These are phyloP conservation scores for Paragyromitra xinjiangensis DNA, from an alignment of 495 filamentous ascomycete species.

Conservation along the genomic window DNA sequence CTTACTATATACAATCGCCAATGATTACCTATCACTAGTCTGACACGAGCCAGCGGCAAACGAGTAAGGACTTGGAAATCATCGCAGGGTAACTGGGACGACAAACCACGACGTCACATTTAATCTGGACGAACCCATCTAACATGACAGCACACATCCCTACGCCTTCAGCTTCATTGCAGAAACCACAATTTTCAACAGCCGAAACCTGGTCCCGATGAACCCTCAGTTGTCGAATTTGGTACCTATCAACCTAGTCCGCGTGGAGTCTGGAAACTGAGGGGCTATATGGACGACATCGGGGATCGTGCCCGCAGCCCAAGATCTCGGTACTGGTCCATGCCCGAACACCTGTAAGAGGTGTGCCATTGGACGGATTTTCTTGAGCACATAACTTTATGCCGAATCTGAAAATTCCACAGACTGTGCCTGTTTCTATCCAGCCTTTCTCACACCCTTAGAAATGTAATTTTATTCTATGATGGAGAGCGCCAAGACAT, in stretches of 20 bases:
- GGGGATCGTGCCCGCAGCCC: constrained; percentile 48
- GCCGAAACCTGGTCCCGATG: constrained; percentile 23
- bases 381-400: constrained; percentile 47
- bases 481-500: constrained; percentile 27
- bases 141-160: constrained; percentile 47
- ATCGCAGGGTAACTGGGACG: constrained; percentile 37
- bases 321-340: constrained; percentile 50
- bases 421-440: not conserved
- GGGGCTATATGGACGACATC: constrained; percentile 45
- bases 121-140: constrained; percentile 25
- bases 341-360: constrained; percentile 31
- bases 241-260: constrained; percentile 33
- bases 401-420: constrained; percentile 10
- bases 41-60: not conserved
- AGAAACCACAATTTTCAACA: constrained; percentile 9
- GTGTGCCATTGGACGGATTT: constrained; percentile 31
- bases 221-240: constrained; percentile 10
- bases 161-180: constrained; percentile 21
- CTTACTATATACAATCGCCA: constrained; percentile 19
- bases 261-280: constrained; percentile 39
- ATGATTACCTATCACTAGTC: constrained; percentile 16
- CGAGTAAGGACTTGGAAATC: not conserved
- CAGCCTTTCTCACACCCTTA: not conserved
- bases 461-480: constrained; percentile 8
- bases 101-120: constrained; percentile 30